Percentiles rank a stretch among this genome's conserved stretches.
Evolutionary conservation across 225 moss, liverwort and hornwort species (phyloP).

Genomic region (Neckera pumila): DNA sequence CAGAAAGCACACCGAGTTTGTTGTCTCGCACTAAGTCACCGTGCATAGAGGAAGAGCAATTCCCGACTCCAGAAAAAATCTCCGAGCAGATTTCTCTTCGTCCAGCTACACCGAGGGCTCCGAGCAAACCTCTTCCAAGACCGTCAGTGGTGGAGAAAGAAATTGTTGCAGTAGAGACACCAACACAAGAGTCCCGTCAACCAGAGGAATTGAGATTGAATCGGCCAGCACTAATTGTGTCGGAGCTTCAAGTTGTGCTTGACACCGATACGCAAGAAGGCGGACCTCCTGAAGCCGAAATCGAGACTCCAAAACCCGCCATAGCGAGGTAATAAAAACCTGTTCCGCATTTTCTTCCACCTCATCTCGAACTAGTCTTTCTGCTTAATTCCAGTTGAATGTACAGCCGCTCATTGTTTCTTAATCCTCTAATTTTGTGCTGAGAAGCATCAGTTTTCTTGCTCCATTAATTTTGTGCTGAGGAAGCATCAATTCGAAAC

Average conservation of each 20-base stretch:
- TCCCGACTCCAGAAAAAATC: neutral
- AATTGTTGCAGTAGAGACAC: neutral
- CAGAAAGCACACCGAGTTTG: neutral
- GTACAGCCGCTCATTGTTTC: neutral
- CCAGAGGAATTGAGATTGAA: neutral
- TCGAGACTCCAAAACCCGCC: constrained; percentile 10
- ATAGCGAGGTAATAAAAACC: constrained; percentile 6
- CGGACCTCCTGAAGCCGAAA: constrained; percentile 1
- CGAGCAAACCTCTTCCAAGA: neutral
- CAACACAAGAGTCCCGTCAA: neutral
- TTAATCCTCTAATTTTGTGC: neutral
- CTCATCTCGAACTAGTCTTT: neutral
- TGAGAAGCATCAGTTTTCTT: neutral
- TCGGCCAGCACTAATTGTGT: neutral
- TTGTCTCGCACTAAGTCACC: neutral
- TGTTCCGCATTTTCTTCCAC: neutral
- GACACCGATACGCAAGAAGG: neutral
- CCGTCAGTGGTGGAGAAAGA: neutral
- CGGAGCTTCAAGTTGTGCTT: constrained; percentile 3
- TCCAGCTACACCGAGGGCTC: neutral
- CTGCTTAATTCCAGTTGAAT: neutral
- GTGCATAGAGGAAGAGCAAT: neutral
- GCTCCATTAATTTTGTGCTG: neutral
- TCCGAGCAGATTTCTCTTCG: neutral
- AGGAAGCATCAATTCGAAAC: neutral